phyloP scores from a whole-genome alignment of 2,329 filamentous ascomycete species.

The Coniochaeta sp. region DNA sequence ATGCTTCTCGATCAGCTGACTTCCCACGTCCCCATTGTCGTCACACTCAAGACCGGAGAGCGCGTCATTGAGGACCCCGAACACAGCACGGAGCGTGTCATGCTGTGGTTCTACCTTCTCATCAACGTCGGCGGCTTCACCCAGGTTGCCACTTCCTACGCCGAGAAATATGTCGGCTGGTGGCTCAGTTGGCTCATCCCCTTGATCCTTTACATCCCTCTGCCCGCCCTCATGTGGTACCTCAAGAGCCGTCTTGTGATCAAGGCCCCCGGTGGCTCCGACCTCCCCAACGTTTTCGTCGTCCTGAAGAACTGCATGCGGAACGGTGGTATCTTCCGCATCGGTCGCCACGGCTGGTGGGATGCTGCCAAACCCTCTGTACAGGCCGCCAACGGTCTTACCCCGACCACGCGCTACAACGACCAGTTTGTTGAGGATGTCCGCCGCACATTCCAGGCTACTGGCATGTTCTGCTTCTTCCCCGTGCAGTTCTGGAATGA shows the following conservation, averaged over 20 bases:
- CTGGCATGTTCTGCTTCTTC: slow-evolving; percentile 52
- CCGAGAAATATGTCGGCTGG: slow-evolving; percentile 44
- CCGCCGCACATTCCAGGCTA: slow-evolving; percentile 49
- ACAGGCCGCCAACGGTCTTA: slow-evolving; percentile 35
- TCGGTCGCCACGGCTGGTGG: slow-evolving; percentile 46
- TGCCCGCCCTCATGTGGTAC: slow-evolving; percentile 33
- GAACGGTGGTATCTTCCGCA: slow-evolving; percentile 28
- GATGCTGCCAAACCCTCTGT: slow-evolving; percentile 50
- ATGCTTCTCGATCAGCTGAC: slow-evolving; percentile 61
- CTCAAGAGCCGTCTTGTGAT: slow-evolving; percentile 34
- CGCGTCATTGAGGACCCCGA: slow-evolving; percentile 63
- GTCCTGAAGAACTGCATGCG: slow-evolving; percentile 32
- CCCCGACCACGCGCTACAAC: slow-evolving; percentile 42
- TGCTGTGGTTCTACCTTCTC: slow-evolving; percentile 55
- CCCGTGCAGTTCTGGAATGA: slow-evolving; percentile 35
- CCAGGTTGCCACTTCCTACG: slow-evolving; percentile 43
- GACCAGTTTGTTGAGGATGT: slow-evolving; percentile 63
- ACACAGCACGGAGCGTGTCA: slow-evolving; percentile 57
- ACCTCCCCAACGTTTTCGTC: slow-evolving; percentile 34
- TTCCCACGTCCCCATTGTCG: slow-evolving; percentile 45
- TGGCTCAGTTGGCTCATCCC: slow-evolving; percentile 35
- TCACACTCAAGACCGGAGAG: slow-evolving; percentile 47
- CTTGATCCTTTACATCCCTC: slow-evolving; percentile 31
- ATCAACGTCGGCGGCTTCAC: slow-evolving; percentile 49
- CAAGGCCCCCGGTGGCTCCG: slow-evolving; percentile 36